These are phyloP conservation scores for Salix exigua DNA, from an alignment of 345 rosid genomes.

Conservation along the genomic window DNA sequence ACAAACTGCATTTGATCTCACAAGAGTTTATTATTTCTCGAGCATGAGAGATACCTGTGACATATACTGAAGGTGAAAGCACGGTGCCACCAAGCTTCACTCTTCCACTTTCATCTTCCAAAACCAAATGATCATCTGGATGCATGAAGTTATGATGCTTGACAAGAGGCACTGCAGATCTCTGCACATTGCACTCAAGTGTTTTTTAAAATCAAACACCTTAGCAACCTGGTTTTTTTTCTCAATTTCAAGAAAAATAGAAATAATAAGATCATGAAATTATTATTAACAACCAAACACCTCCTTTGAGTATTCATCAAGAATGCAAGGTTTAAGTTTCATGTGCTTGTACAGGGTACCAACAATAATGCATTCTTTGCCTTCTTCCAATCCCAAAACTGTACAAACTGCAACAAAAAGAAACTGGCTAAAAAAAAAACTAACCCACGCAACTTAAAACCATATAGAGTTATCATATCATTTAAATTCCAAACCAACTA, in stretches of 20 bases:
- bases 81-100: conserved; percentile 69
- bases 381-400: conserved; percentile 71
- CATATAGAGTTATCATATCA: not conserved
- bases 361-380: conserved; percentile 78
- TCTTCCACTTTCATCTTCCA: conserved; percentile 97
- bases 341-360: conserved; percentile 94
- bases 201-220: not conserved
- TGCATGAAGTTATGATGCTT: conserved; percentile 83
- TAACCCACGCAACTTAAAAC: conserved; percentile 10
- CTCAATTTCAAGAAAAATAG: conserved; percentile 12
- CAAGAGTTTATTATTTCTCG: not conserved
- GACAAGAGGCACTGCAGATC: conserved; percentile 68
- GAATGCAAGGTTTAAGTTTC: conserved; percentile 92
- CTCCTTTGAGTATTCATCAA: conserved; percentile 93
- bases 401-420: conserved; percentile 58
- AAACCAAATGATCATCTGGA: conserved; percentile 66
- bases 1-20: not conserved
- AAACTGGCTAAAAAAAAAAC: not conserved
- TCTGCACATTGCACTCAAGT: conserved; percentile 42
- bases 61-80: conserved; percentile 58
- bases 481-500: not conserved
- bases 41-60: conserved; percentile 56
- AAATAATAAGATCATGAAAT: not conserved
- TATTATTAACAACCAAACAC: conserved; percentile 26
- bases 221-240: not conserved